A percentile compares a stretch with the other conserved stretches of the same genome.
These are phyloP conservation scores for Suillus occidentalis DNA, from an alignment of 768 basidiomycete species.

Conservation along the genomic window DNA sequence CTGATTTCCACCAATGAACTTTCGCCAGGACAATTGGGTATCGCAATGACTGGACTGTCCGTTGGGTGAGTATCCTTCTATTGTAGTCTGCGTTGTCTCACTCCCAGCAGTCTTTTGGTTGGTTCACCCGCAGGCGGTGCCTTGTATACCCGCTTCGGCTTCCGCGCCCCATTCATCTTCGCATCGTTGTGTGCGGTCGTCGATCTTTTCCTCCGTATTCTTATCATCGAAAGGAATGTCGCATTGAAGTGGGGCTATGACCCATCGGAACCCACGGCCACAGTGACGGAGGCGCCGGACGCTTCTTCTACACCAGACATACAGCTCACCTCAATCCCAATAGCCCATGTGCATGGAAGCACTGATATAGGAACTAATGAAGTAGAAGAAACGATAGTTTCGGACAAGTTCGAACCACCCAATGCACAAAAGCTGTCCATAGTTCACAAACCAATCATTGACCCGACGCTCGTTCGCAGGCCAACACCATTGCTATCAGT, in stretches of 20 bases:
- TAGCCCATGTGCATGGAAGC: not conserved
- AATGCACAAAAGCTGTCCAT: not conserved
- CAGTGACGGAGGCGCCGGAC: not conserved
- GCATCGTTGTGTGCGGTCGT: slow-evolving; percentile 44
- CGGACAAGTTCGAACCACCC: not conserved
- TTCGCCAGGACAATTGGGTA: slow-evolving; percentile 53
- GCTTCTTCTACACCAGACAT: not conserved
- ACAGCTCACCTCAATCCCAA: not conserved
- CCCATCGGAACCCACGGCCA: slow-evolving; percentile 25
- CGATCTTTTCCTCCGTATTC: slow-evolving; percentile 54
- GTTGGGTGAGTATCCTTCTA: slow-evolving; percentile 41
- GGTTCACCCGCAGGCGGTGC: slow-evolving; percentile 60
- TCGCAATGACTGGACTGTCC: slow-evolving; percentile 59
- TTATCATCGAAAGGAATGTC: slow-evolving; percentile 57
- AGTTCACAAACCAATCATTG: slow-evolving; percentile 5
- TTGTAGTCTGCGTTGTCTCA: slow-evolving; percentile 2
- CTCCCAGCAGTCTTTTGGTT: slow-evolving; percentile 41
- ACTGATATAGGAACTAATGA: not conserved
- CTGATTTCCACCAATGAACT: not conserved
- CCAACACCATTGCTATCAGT: slow-evolving; percentile 43
- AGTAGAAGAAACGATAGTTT: not conserved
- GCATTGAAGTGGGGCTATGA: slow-evolving; percentile 50
- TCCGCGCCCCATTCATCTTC: slow-evolving; percentile 59
- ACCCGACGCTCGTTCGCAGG: slow-evolving; percentile 17
- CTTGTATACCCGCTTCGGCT: slow-evolving; percentile 55